Base-by-base conservation (phyloP, 2,329 filamentous ascomycete species). In the Pezicula neosporulosa region DNA sequence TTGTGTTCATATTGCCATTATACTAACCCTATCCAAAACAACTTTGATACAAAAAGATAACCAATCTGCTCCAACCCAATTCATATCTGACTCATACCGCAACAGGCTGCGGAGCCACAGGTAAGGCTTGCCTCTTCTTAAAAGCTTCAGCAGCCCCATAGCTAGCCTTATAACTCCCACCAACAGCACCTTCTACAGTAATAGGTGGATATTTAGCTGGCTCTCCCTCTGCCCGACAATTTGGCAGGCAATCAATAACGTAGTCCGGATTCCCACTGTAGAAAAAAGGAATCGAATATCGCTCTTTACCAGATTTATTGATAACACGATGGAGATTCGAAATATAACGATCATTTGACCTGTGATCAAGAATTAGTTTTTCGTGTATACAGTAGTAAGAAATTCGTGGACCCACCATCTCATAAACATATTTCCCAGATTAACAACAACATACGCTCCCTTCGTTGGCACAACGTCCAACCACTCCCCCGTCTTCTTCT, bases 211-310 rank as follows among this genome's bases (percentile, higher is more conserved):
- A 75, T 53, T 73, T 75, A 1, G 66, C 60, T 44, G 54, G 47
- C 48, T 73, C 68, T 5, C 63, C 69, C 27, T 63, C 58, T 24
- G 62, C 60, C 13, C 63, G 63, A 53, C 71, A 75, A 45, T 71
- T 72, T 1, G 72, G 72, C 49, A 75, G 54, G 51, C 72, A 74
- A 50, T 69, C 59, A 44, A 73, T 70, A 7, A 70, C 52, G 51
- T 70, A 65, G 44, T 80, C 74, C 4, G 75, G 67, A 59, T 80
- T 78, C 2, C 77, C 77, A 44, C 75, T 73, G 44, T 77, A 72
- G 59, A 78, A 80, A 52, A 79, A 75, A 0, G 77, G 73, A 16
- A 80, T 68, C 2, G 73, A 77, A 60, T 79, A 81, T 16, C 78
- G 68, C 55, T 79, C 72, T 5, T 60, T 63, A 4, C 68, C 68